phyloP scores from a whole-genome alignment of 1,284 basidiomycete genomes.

The Fomitopsis pinicola region DNA sequence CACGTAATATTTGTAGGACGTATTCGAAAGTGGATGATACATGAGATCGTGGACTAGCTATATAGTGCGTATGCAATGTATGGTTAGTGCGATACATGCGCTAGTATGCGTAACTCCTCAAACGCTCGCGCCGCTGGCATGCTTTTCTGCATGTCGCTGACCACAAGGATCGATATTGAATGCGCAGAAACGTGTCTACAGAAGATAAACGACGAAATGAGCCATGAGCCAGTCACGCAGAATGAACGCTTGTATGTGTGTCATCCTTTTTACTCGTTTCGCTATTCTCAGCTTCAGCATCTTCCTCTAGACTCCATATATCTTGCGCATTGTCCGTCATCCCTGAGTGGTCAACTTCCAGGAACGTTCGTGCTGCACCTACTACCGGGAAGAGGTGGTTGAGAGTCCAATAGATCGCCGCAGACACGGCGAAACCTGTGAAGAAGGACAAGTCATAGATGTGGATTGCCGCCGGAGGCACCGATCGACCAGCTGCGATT shows the following conservation, averaged over 20 bases:
- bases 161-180: too few species aligned
- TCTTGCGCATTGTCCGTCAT: background rate
- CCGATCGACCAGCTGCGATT: slow-evolving; percentile 44
- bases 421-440: slow-evolving; percentile 71
- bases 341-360: slow-evolving; percentile 58
- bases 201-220: too few species aligned
- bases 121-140: too few species aligned
- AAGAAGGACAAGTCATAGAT: slow-evolving; percentile 78
- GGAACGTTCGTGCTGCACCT: slow-evolving; percentile 46
- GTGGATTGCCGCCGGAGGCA: slow-evolving; percentile 61
- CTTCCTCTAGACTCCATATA: background rate
- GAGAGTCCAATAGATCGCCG: slow-evolving; percentile 56
- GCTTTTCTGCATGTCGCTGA: too few species aligned
- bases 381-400: slow-evolving; percentile 57
- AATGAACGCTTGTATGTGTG: background rate
- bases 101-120: too few species aligned
- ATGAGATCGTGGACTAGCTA: too few species aligned
- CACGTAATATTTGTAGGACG: too few species aligned
- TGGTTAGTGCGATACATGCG: too few species aligned
- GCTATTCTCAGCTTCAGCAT: background rate
- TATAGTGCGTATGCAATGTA: too few species aligned
- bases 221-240: background rate
- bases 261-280: background rate
- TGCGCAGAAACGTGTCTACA: too few species aligned
- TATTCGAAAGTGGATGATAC: too few species aligned